phyloP scores from a whole-genome alignment of 2,329 filamentous ascomycete genomes.

The Hawksworthiomyces lignivorus region DNA sequence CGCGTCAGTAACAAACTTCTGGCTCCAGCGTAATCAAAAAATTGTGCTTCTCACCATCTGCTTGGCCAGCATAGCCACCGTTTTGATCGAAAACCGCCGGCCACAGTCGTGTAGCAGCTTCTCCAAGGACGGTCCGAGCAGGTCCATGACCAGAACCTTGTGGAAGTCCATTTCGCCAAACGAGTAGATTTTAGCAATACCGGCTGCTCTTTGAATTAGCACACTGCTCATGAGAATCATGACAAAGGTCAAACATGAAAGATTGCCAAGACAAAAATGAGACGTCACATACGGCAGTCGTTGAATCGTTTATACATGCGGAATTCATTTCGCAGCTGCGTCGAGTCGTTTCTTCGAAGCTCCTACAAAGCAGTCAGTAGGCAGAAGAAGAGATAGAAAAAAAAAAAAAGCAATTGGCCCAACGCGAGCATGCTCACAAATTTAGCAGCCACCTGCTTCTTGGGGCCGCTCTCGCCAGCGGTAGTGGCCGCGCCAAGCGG shows the following conservation, averaged over 20 bases:
- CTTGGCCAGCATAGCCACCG: slow-evolving; percentile 14
- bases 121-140: slow-evolving; percentile 15
- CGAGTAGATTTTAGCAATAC: slow-evolving; percentile 12
- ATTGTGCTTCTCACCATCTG: slow-evolving; percentile 14
- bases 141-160: slow-evolving; percentile 17
- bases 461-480: background rate
- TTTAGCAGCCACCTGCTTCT: slow-evolving; percentile 9
- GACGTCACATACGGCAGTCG: slow-evolving; percentile 7
- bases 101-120: slow-evolving; percentile 8
- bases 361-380: slow-evolving; percentile 7
- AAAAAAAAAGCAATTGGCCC: too few species aligned
- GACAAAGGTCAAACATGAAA: background rate
- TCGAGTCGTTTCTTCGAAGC: slow-evolving; percentile 13
- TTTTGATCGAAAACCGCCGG: slow-evolving; percentile 12
- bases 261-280: too few species aligned
- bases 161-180: slow-evolving; percentile 16
- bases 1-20: background rate
- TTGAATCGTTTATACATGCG: slow-evolving; percentile 16
- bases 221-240: background rate
- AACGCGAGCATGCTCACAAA: slow-evolving; percentile 9
- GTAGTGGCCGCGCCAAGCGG: background rate
- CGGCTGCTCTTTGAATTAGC: slow-evolving; percentile 5
- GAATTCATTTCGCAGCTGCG: slow-evolving; percentile 16
- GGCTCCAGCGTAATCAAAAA: too few species aligned
- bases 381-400: background rate